Evolutionary conservation across 371 early-diverging fungal species (phyloP), one percentile per base, ranked within the genome.

Genomic region (Mucor racemosus): DNA sequence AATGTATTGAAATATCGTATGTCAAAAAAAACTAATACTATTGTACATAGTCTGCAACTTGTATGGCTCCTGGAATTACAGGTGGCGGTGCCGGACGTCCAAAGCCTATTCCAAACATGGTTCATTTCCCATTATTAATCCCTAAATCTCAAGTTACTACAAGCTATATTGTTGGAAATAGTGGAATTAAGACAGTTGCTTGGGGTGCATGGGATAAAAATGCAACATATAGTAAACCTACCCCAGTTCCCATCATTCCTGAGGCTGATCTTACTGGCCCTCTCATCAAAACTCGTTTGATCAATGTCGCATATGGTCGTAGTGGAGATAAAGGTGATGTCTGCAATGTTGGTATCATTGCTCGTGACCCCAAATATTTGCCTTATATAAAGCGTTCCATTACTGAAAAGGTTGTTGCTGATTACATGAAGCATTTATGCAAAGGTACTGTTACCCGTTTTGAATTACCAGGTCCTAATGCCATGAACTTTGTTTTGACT

Each of bases 321-420:
- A 90, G 90, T 65, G 92, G 92, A 15, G 92, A 92, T 67, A 92
- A 92, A 67, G 92, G 92, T 26, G 90, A 92, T 67, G 84, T 87
- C 0, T 84, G 85, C 65, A 92, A 92, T 61, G 75, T 92, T 35
- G 92, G 92, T 15, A 83, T 92, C 38, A 86, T 92, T 73, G 86
- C 87, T 13, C 78, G 92, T 3, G 84, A 88, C 39, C 84, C 88
- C 33, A 79, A 78, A 60, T 88, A 79, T 60, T 81, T 83, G 48
- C 87, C 86, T 60, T 84, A 69, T 62, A 80, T 80, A 62, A 80
- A 79, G 36, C 74, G 76, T 0, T 77, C 76, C 0, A 58, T 83
- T 8, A 78, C 79, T 5, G 76, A 69, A 34, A 39, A 83, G 58
- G 74, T 71, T 0, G 87, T 91, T n/a, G 77, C 80, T 59, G 76